Evolutionary conservation across 192 early-diverging fungal genomes (phyloP).

Genomic region (Hyaloraphidium curvatum): DNA sequence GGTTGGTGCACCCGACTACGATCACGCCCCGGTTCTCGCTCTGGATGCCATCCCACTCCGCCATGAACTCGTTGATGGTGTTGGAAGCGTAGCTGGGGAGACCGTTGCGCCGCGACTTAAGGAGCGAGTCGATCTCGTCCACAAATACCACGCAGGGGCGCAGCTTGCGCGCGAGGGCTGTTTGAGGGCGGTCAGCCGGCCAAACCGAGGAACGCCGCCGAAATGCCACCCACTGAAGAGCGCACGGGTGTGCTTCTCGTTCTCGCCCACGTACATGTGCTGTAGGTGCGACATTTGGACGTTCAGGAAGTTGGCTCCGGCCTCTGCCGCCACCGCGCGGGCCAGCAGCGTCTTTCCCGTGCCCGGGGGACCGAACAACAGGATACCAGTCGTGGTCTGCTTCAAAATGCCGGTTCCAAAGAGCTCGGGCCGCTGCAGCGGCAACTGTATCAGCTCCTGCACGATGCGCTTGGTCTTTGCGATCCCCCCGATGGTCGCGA

Average conservation of each 20-base stretch:
- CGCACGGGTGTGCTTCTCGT: conserved; percentile 91
- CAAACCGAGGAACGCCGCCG: no score
- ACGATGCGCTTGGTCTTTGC: conserved; percentile 1
- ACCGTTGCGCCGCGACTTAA: conserved; percentile 39
- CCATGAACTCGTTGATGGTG: conserved; percentile 89
- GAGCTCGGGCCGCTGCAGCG: conserved; percentile 15
- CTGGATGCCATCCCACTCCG: conserved; percentile 77
- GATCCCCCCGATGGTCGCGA: conserved; percentile 6
- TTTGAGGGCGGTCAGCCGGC: no score
- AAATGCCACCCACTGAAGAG: no score
- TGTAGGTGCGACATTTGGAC: conserved; percentile 58
- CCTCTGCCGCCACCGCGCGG: conserved; percentile 68
- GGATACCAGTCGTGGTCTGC: conserved; percentile 32
- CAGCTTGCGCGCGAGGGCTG: conserved; percentile 70
- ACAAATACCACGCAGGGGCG: conserved; percentile 89
- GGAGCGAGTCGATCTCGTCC: conserved; percentile 86
- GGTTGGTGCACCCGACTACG: conserved; percentile 83
- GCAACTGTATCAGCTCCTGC: conserved; percentile 19
- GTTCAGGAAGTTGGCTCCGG: conserved; percentile 56
- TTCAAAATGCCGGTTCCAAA: conserved; percentile 17
- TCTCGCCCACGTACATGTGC: conserved; percentile 88
- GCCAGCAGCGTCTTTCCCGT: conserved; percentile 79
- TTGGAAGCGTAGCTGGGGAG: conserved; percentile 43
- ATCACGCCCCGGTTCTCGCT: conserved; percentile 52
- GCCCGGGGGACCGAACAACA: conserved; percentile 70